Base-by-base conservation (phyloP, 2,329 filamentous ascomycete species). In the Colletotrichum sublineola region DNA sequence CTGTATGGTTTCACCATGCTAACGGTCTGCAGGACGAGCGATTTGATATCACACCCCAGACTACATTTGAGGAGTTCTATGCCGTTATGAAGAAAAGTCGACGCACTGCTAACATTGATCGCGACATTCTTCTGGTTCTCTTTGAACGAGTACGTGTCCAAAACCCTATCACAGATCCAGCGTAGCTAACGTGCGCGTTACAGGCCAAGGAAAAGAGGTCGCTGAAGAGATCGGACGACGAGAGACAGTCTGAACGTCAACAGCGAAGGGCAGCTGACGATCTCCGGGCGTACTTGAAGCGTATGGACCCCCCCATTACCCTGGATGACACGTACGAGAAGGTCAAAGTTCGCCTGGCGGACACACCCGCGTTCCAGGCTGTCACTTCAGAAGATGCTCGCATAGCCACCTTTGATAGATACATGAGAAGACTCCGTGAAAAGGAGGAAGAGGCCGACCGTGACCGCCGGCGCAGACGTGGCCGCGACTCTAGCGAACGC, bases 381-480 rank as follows among this genome's bases (percentile, higher is more conserved):
- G 88, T 98, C 61, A 87, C 91, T 75, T 92, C 93, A 55, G 96
- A 99, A 75, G 94, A 97, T 65, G 87, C 93, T 74, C 93, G 95
- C 70, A 91, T 92, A 74, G 88, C 89, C 75, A 96, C 94, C 18
- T 98, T 98, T 83, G 95, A 98, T 70, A 98, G 97, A 83, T 90
- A 95, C 78, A 91, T 98, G 77, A 93, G 94, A 74, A 94, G 96
- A 63, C 86, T 98, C n/a, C 94, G 92, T 80, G 96, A 98, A 77
- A 95, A 95, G 80, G 94, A 97, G 76, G 94, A 97, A 67, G 94
- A 97, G 75, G 85, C 85, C 42, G 95, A 97, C 72, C 89, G 89
- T 68, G 89, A 91, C 71, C 87, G 88, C 74, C 84, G 86, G 63
- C 86, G 88, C 71, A 88, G 89, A 64, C 86, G 88, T 66, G 89